Base-by-base conservation (phyloP, 2,329 filamentous ascomycete genomes). In the Moelleriella libera region DNA sequence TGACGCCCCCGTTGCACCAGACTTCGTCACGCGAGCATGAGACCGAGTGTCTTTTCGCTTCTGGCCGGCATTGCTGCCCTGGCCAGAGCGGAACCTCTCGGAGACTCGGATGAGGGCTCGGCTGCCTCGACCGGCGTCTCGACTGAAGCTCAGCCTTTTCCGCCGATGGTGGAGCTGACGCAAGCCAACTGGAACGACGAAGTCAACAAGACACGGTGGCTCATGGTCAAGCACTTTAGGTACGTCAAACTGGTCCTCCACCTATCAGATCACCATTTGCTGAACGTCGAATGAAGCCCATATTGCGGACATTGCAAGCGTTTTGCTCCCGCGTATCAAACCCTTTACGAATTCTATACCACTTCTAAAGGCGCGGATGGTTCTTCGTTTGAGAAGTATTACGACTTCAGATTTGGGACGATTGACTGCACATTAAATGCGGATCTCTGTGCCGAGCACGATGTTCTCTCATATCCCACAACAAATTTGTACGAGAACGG, bases 281-380 rank as follows among this genome's bases (percentile, higher is more conserved):
- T 59, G 31, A 52, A 51, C 42, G 45, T 8, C 62, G 10, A 57
- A 58, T 31, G 6, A 49, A 80, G 76, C 56, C 76, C 76, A 9
- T 78, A 70, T 54, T 80, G 76, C 64, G 74, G 74, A 44, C 88
- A 95, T 64, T 96, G 89, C 68, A 75, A 75, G 61, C 71, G 75
- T 45, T 85, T 88, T 58, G 88, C 86, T 46, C 92, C 92, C 6
- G 82, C 79, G 45, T 96, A 80, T 72, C 88, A 97, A 66, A 96
- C 89, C 5, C 66, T 90, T 11, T 95, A 97, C 72, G 92, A 98
- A 68, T 96, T 82, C 65, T 98, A 96, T 69, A 71, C 87, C 68
- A 96, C 89, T 39, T 92, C 87, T 39, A 82, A 88, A 57, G 83
- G 84, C 12, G 68, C 82, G 62, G 56, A 71, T 62, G 52, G 78